Conservation (phyloP, 2,329 filamentous ascomycete genomes). For the Tolypocladium guangdongense region DNA sequence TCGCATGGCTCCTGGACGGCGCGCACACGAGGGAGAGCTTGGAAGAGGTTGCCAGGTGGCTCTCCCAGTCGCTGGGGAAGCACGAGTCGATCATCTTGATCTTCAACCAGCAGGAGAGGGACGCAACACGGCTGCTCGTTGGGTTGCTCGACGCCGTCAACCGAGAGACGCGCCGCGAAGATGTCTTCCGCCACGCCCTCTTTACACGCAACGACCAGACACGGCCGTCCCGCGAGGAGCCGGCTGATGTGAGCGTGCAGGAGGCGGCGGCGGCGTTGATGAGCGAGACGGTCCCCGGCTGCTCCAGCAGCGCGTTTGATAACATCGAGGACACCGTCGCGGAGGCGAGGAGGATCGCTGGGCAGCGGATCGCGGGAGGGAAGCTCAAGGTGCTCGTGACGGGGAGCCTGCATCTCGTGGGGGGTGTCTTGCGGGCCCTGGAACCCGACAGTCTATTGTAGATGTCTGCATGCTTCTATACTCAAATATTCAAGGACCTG, state of each 20-base stretch:
- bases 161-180: conserved; percentile 22
- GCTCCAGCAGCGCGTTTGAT: conserved; percentile 39
- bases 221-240: conserved; percentile 16
- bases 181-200: conserved; percentile 58
- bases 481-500: neutral
- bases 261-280: conserved; percentile 52
- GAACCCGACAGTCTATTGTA: conserved; percentile 33
- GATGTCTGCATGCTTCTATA: neutral
- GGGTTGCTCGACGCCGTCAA: conserved; percentile 48
- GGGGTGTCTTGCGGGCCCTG: conserved; percentile 63
- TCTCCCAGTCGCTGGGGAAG: conserved; percentile 37
- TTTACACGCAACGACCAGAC: conserved; percentile 64
- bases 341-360: conserved; percentile 34
- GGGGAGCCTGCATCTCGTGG: conserved; percentile 76
- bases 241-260: conserved; percentile 50
- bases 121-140: conserved; percentile 55
- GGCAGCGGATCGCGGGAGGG: conserved; percentile 9
- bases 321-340: conserved; percentile 63
- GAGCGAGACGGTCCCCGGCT: conserved; percentile 38
- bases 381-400: conserved; percentile 55
- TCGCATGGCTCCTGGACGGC: conserved; percentile 76
- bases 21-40: conserved; percentile 84
- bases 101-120: conserved; percentile 88
- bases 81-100: conserved; percentile 45
- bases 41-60: conserved; percentile 66